A percentile compares a stretch with the other conserved stretches of the same genome.
phyloP scores from a whole-genome alignment of 1,284 basidiomycete species.

The Ganoderma boninense region DNA sequence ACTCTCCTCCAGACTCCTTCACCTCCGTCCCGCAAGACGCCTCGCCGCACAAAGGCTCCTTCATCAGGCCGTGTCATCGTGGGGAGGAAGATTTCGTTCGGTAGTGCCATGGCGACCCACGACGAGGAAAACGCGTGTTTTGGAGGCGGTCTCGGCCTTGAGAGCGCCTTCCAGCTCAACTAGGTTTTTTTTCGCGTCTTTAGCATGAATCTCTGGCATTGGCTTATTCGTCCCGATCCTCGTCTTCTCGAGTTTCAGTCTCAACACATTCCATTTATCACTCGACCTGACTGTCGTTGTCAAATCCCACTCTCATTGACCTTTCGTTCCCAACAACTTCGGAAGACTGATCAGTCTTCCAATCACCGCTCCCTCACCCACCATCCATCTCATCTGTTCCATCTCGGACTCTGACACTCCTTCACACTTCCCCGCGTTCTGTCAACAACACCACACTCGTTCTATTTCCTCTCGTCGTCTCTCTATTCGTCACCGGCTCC shows the following conservation, averaged over 20 bases:
- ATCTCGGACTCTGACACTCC: conserved; percentile 17
- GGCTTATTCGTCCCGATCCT: conserved; percentile 10
- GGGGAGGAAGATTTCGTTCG: conserved; percentile 60
- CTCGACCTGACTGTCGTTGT: conserved; percentile 10
- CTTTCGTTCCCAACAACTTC: conserved; percentile 18
- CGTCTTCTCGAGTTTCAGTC: neutral
- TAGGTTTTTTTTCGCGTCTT: conserved; percentile 37
- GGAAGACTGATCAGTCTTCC: conserved; percentile 9
- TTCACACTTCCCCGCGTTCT: neutral
- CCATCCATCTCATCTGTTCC: conserved; percentile 8
- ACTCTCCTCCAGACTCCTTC: conserved; percentile 1
- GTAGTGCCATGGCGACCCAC: conserved; percentile 47
- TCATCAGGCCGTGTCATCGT: conserved; percentile 32
- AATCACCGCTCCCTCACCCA: conserved; percentile 8
- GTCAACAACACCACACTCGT: conserved; percentile 8
- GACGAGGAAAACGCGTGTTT: conserved; percentile 42
- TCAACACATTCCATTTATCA: neutral
- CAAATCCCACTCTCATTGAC: conserved; percentile 23
- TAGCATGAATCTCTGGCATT: conserved; percentile 1
- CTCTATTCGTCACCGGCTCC: neutral
- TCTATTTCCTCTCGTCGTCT: conserved; percentile 8
- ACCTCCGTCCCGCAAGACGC: conserved; percentile 12
- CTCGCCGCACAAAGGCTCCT: conserved; percentile 37
- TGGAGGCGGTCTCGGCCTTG: conserved; percentile 47
- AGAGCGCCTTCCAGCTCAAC: conserved; percentile 68